These are phyloP conservation scores for Cryptococcus sp. DNA, from an alignment of 1,284 basidiomycete species.

Conservation along the genomic window DNA sequence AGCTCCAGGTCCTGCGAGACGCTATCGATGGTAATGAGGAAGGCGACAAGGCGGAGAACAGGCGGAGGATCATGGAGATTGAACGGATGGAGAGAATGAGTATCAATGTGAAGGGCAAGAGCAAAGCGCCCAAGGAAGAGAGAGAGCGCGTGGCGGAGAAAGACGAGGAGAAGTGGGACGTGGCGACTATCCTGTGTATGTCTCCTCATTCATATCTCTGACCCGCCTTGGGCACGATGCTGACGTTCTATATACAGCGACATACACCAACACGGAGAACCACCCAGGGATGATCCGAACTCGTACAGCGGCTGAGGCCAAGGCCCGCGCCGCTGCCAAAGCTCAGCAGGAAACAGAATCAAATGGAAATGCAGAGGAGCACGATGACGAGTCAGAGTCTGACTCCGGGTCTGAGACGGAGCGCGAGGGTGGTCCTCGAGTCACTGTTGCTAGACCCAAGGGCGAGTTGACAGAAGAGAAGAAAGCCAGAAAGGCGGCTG, in stretches of 20 bases:
- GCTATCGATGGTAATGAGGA: conserved; percentile 68
- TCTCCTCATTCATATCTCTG: too few relatives aligned
- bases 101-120: conserved; percentile 2
- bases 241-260: conserved; percentile 60
- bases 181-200: conserved; percentile 88
- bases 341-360: conserved; percentile 17
- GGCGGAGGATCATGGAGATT: conserved; percentile 62
- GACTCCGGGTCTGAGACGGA: conserved; percentile 53
- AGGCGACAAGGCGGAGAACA: conserved; percentile 60
- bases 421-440: conserved; percentile 33
- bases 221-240: background rate
- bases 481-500: conserved; percentile 80
- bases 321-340: conserved; percentile 26
- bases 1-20: conserved; percentile 73
- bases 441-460: conserved; percentile 65
- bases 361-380: background rate
- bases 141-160: conserved; percentile 56
- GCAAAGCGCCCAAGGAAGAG: conserved; percentile 54
- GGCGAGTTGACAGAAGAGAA: conserved; percentile 84
- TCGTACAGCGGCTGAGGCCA: conserved; percentile 56
- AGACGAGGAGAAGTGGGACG: conserved; percentile 85
- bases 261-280: conserved; percentile 91
- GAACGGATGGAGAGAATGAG: conserved; percentile 45
- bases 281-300: conserved; percentile 82
- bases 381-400: conserved; percentile 40